These are phyloP conservation scores for Aspergillus indologenus DNA, from an alignment of 495 filamentous ascomycete genomes.

Conservation along the genomic window DNA sequence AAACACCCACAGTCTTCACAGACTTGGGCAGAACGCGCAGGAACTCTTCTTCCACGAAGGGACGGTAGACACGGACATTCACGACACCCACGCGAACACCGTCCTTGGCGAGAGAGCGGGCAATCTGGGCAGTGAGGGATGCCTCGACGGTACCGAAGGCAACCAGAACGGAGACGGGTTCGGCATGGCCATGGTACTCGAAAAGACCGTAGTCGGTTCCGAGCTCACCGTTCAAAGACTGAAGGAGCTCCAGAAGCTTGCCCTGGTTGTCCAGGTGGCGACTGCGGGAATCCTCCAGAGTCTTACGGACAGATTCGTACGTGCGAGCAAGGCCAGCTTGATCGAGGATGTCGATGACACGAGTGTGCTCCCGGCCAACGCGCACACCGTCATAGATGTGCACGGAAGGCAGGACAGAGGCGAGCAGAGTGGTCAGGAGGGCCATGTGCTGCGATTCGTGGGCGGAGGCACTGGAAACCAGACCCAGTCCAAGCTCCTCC, in stretches of 20 bases:
- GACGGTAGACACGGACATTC: slow-evolving; percentile 88
- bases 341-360: slow-evolving; percentile 81
- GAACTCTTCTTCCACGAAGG: slow-evolving; percentile 93
- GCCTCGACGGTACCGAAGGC: slow-evolving; percentile 90
- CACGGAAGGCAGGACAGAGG: slow-evolving; percentile 74
- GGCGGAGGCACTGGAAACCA: slow-evolving; percentile 79
- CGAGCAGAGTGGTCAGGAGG: slow-evolving; percentile 79
- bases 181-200: slow-evolving; percentile 85
- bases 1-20: slow-evolving; percentile 65
- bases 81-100: slow-evolving; percentile 79
- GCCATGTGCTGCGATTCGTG: slow-evolving; percentile 96
- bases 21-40: slow-evolving; percentile 72
- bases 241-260: slow-evolving; percentile 70
- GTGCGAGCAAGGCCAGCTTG: slow-evolving; percentile 64
- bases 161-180: slow-evolving; percentile 76
- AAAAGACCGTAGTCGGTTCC: slow-evolving; percentile 90
- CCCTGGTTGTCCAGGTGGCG: slow-evolving; percentile 71
- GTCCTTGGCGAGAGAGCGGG: slow-evolving; percentile 63
- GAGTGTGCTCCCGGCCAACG: slow-evolving; percentile 78
- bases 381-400: slow-evolving; percentile 92
- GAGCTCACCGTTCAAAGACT: slow-evolving; percentile 84
- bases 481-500: slow-evolving; percentile 87
- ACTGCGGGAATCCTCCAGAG: slow-evolving; percentile 56
- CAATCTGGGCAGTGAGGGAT: slow-evolving; percentile 79
- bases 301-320: slow-evolving; percentile 65